Evolutionary conservation across 1,284 basidiomycete species (phyloP).

Genomic region (Rhodotorula sp.): DNA sequence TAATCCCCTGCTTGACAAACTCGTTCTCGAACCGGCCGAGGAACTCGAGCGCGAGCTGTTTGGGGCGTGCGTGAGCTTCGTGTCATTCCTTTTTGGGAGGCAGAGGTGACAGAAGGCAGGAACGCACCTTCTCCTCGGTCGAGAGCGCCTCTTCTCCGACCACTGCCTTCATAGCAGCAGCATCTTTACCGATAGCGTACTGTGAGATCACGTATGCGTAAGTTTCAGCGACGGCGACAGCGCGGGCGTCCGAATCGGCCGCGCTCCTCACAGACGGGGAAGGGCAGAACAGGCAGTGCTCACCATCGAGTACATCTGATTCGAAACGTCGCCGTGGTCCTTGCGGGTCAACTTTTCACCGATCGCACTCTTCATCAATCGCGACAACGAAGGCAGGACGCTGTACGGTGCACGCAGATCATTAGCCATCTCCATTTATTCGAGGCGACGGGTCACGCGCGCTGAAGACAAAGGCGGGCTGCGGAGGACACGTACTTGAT

Average conservation of each 20-base stretch:
- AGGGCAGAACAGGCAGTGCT: no score
- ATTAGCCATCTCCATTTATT: no score
- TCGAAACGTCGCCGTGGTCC: conserved; percentile 98
- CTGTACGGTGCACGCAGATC: no score
- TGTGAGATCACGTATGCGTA: conserved; percentile 63
- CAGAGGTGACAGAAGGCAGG: no score
- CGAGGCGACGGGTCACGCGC: no score
- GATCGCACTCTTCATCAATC: conserved; percentile 99
- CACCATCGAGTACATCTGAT: conserved; percentile 64
- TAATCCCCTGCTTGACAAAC: conserved; percentile 92
- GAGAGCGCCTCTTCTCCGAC: conserved; percentile 98
- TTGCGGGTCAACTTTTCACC: conserved; percentile 96
- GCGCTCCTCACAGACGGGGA: no score
- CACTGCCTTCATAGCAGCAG: conserved; percentile 98
- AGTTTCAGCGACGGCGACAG: no score
- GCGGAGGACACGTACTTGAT: conserved; percentile 70
- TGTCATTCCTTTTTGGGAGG: no score
- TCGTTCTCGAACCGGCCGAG: conserved; percentile 86
- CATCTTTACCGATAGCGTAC: conserved; percentile 96
- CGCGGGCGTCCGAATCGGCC: no score
- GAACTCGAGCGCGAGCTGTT: conserved; percentile 77
- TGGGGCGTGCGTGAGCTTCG: background rate
- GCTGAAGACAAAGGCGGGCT: no score
- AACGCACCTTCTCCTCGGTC: conserved; percentile 75
- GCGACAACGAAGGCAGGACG: conserved; percentile 95